phyloP scores from a whole-genome alignment of 75 land plant species.

The Cunninghamia lanceolata region DNA sequence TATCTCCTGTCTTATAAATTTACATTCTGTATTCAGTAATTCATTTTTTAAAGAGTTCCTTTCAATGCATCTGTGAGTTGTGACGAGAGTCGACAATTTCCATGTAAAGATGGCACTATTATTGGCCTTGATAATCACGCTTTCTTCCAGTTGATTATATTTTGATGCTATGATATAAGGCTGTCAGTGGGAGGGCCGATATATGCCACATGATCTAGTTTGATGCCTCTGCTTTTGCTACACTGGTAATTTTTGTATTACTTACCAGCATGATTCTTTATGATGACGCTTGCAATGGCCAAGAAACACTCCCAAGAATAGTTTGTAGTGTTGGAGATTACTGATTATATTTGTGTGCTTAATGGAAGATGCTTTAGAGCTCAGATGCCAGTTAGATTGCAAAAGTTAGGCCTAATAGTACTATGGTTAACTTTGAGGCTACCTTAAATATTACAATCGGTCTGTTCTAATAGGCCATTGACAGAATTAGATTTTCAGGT shows the following conservation, averaged over 20 bases:
- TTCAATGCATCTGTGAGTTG: background rate
- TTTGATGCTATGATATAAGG: background rate
- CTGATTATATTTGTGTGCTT: background rate
- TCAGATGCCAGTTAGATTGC: background rate
- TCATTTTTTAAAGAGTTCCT: background rate
- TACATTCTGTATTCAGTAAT: background rate
- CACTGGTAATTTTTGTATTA: background rate
- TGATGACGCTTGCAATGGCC: background rate
- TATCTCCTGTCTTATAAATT: background rate
- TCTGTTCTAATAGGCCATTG: background rate
- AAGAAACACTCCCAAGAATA: background rate
- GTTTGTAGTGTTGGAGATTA: background rate
- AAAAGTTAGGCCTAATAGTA: background rate
- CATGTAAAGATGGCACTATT: background rate
- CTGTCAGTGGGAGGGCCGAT: background rate
- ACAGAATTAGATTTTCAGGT: background rate
- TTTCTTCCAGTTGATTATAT: background rate
- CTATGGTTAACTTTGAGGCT: background rate
- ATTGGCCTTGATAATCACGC: background rate
- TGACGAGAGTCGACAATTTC: background rate
- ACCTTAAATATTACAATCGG: background rate
- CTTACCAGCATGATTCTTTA: background rate
- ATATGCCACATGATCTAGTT: background rate
- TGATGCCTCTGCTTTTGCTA: background rate
- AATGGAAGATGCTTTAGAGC: background rate